Evolutionary conservation across 805 yeast species (phyloP).

Genomic region (Ogataea neopini): DNA sequence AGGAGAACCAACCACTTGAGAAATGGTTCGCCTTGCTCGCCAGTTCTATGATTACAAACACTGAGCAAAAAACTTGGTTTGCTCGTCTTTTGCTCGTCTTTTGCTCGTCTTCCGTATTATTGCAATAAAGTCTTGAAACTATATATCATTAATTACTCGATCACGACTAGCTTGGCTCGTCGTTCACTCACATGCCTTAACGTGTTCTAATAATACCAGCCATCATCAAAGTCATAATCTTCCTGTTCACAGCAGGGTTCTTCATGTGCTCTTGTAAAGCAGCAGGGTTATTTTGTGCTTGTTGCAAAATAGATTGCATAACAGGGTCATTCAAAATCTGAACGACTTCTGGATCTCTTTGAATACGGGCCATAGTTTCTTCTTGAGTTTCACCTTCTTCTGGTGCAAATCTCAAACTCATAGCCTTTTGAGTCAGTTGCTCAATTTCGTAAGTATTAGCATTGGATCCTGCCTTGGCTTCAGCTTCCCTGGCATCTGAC

Average conservation of each 20-base stretch:
- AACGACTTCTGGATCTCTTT: slow-evolving; percentile 92
- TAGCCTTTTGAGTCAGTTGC: slow-evolving; percentile 74
- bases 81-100: no score
- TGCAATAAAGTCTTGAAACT: no score
- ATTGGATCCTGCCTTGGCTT: slow-evolving; percentile 59
- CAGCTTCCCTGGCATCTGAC: slow-evolving; percentile 74
- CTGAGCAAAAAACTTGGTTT: no score
- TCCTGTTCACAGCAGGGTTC: slow-evolving; percentile 88
- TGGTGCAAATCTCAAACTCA: slow-evolving; percentile 76
- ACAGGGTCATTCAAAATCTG: slow-evolving; percentile 90
- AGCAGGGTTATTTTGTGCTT: slow-evolving; percentile 93
- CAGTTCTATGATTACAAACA: no score
- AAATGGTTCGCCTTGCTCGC: no score
- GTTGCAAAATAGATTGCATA: slow-evolving; percentile 92
- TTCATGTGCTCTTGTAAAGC: slow-evolving; percentile 97
- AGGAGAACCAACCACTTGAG: no score
- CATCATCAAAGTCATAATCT: slow-evolving; percentile 86
- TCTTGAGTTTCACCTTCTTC: slow-evolving; percentile 90
- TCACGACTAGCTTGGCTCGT: not conserved
- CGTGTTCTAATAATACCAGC: slow-evolving; percentile 96
- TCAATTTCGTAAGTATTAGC: slow-evolving; percentile 72
- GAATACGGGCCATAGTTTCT: slow-evolving; percentile 86
- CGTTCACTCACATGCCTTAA: slow-evolving; percentile 28
- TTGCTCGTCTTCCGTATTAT: no score
- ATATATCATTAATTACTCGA: no score